These are phyloP conservation scores for Medicago truncatula DNA, from an alignment of 306 rosid genomes.

Conservation along the genomic window DNA sequence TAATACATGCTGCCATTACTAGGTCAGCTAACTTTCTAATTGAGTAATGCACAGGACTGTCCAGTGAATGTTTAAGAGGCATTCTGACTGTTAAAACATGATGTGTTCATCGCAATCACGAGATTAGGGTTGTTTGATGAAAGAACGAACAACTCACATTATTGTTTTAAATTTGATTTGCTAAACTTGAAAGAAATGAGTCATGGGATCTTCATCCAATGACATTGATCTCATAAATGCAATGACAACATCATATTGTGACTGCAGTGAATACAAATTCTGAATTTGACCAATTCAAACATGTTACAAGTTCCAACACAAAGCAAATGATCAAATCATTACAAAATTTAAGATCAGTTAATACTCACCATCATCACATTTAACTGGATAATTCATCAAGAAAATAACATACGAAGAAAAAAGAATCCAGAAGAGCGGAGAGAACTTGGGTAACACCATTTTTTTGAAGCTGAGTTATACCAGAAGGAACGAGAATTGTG, in stretches of 20 bases:
- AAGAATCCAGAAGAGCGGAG: slow-evolving; percentile 47
- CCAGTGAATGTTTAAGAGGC: background rate
- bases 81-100: background rate
- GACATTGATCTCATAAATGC: background rate
- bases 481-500: slow-evolving; percentile 1
- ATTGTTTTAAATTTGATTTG: background rate
- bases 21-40: too few species aligned
- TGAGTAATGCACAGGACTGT: background rate
- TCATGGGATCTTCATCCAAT: background rate
- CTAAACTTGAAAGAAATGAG: background rate
- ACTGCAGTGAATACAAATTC: background rate
- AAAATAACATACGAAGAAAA: slow-evolving; percentile 50
- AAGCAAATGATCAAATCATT: slow-evolving; percentile 2
- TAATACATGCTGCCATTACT: too few species aligned
- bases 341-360: slow-evolving; percentile 20
- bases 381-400: slow-evolving; percentile 51
- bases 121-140: background rate
- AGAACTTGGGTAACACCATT: slow-evolving; percentile 45
- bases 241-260: background rate
- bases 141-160: background rate
- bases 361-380: slow-evolving; percentile 61
- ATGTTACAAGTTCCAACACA: background rate
- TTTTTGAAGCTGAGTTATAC: slow-evolving; percentile 14
- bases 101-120: background rate
- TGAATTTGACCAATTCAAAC: background rate